Percentiles rank a stretch among this genome's conserved stretches.
These are phyloP conservation scores for Cladorrhinum sp. DNA, from an alignment of 2,329 filamentous ascomycete species.

Conservation along the genomic window DNA sequence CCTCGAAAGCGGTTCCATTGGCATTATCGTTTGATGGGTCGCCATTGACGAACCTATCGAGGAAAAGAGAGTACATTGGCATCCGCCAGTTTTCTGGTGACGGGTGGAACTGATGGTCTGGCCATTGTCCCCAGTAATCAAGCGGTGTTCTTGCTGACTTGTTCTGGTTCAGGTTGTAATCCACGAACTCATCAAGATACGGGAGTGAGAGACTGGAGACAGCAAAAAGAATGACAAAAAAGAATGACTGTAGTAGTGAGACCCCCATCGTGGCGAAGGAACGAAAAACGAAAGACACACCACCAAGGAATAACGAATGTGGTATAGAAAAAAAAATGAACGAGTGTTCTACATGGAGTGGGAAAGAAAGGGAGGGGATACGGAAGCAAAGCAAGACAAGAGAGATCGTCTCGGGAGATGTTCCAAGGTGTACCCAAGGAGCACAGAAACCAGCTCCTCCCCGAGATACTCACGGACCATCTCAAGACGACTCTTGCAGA, in stretches of 20 bases:
- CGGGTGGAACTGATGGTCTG: constrained; percentile 48
- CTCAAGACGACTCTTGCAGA: not conserved
- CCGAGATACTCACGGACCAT: not conserved
- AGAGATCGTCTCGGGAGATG: constrained; percentile 4
- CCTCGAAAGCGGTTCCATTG: constrained; percentile 60
- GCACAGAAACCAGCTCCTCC: not conserved
- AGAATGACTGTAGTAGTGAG: constrained; percentile 8
- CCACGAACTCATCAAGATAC: constrained; percentile 17
- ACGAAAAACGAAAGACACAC: constrained; percentile 5
- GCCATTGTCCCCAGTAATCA: constrained; percentile 56
- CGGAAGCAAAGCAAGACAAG: constrained; percentile 1
- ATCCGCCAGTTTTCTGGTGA: constrained; percentile 63
- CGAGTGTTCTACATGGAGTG: constrained; percentile 6
- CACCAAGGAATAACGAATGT: not conserved
- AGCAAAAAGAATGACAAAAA: constrained; percentile 17
- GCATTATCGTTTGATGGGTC: constrained; percentile 61
- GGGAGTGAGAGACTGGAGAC: constrained; percentile 11
- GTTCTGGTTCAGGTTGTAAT: constrained; percentile 60
- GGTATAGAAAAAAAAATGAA: constrained; percentile 2
- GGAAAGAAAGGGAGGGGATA: constrained; percentile 2
- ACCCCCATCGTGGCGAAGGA: constrained; percentile 7
- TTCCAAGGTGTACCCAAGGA: not conserved
- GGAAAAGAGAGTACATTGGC: constrained; percentile 62
- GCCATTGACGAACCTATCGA: constrained; percentile 63
- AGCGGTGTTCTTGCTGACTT: constrained; percentile 49